Base-by-base conservation (phyloP, 345 rosid genomes). In the Moricandia moricandioides region DNA sequence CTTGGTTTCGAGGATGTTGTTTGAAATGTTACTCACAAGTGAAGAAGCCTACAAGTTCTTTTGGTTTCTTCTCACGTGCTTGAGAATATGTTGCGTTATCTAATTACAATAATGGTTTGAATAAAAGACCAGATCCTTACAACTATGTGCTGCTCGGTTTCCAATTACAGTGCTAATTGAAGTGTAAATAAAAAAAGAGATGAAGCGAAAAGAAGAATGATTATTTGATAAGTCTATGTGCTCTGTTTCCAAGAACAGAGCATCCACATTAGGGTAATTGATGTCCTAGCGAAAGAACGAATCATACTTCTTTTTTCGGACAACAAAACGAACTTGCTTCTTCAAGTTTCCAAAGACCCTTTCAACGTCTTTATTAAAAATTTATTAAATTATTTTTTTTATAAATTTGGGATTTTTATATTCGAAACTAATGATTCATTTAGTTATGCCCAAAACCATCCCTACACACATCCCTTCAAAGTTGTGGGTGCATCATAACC, bases 1-100 rank as follows among this genome's bases (percentile, higher is more conserved):
- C 79, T 79, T 67, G 27, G 65, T 34, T 74, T 79, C 4, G 71
- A 73, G 16, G 79, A 79, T 47, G 78, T 79, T 34, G 69, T 79
- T 58, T 79, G 51, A 21, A 79, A 43, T 68, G 10, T 8, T 49
- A 68, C 31, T 61, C 33, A 33, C 37, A 21, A 45, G 59, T 55
- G 47, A 57, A 40, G 39, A 34, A 34, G 39, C 67, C 39, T 31
- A 21, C 24, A 39, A 75, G 51, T 17, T 62, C 31, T 49, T 67
- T 58, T 18, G 7, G 27, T 55, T 29, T 5, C 37, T 27, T 62
- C 69, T 45, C 30, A 60, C 9, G 26, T 21, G 12, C 12, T 62
- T 37, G 3, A 61, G 39, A 12, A 63, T 26, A 60, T 62, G 62
- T 24, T 7, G 39, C 3, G 27, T 62, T 51, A 47, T 51, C 49